Evolutionary conservation across 1,284 basidiomycete genomes (phyloP).

Genomic region (Cryptococcus sp.): DNA sequence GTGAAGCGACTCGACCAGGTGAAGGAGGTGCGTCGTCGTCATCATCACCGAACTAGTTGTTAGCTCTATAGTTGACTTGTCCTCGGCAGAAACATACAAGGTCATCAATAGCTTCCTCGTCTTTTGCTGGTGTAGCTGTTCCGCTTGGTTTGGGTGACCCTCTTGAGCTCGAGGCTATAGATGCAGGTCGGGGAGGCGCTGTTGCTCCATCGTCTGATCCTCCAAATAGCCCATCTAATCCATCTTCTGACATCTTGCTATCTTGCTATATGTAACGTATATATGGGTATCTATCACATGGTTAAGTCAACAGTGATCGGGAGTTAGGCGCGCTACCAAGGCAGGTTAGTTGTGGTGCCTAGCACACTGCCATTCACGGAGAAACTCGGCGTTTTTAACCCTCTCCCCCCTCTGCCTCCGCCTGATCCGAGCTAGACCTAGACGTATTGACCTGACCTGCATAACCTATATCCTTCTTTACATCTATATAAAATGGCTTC

Average conservation of each 20-base stretch:
- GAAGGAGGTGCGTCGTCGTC: constrained; percentile 65
- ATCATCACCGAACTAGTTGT: constrained; percentile 69
- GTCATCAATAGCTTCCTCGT: constrained; percentile 13
- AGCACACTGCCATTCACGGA: neutral
- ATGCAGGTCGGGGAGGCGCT: constrained; percentile 1
- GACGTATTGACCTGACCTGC: neutral
- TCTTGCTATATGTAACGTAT: too few species aligned
- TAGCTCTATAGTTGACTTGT: neutral
- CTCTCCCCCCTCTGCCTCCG: constrained; percentile 2
- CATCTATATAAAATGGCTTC: constrained; percentile 42
- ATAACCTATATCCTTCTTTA: neutral
- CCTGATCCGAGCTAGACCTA: neutral
- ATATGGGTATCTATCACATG: too few species aligned
- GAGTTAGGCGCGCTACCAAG: too few species aligned
- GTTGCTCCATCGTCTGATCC: constrained; percentile 13
- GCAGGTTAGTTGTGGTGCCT: neutral
- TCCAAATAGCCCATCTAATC: constrained; percentile 36
- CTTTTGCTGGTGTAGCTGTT: neutral
- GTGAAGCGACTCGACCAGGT: constrained; percentile 48
- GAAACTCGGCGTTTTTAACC: constrained; percentile 7
- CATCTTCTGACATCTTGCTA: constrained; percentile 33
- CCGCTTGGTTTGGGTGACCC: neutral
- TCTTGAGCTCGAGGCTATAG: constrained; percentile 13
- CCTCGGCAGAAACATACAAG: neutral
- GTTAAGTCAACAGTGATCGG: too few species aligned